Base-by-base conservation (phyloP, 805 yeast genomes). In the Sugiyamaella valdiviana region DNA sequence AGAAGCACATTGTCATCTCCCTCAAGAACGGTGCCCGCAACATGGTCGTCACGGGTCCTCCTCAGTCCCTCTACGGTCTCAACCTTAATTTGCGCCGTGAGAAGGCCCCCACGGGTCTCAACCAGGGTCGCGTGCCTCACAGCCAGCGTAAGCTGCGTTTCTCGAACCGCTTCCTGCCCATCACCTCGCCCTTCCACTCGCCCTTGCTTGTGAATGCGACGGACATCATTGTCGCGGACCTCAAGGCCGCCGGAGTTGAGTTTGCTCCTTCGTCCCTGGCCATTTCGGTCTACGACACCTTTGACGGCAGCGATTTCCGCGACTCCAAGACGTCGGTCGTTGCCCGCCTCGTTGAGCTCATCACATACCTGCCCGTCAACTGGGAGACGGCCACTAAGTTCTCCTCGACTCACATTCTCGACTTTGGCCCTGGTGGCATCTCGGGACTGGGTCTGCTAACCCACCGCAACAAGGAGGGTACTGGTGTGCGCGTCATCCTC, bases 381-480 rank as follows among this genome's bases (percentile, higher is more conserved):
- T 93, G 99, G 99, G 98, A 93, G 72, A 57, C 59, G 23, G 95
- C 98, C 24, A 90, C 97, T 35, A 65, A 78, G 56, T 87, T 86
- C 66, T 66, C 77, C 42, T 78, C 93, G 22, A 85, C 97, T 42
- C 99, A 93, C 66, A 79, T 93, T 60, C 68, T 93, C 54, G 99
- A 93, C 71, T 93, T 93, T 61, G 99, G 99, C 66, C 99, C 99
- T 53, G 99, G 99, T 70, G 98, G 98, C 60, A 82, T 87, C 36
- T 86, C 97, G 40, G 99, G 99, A 61, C 76, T 93, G 57, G 99
- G 99, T 71, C 85, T 85, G 53, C 77, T 93, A 60, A 93, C 99
- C 50, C 96, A 89, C 71, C 84, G 95, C 72, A 93, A 91, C 76
- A 93, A 91, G 70, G 99, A 93, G 62, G 99, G 99, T 69, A 88